A percentile compares a stretch with the other conserved stretches of the same genome.
Evolutionary conservation across 495 filamentous ascomycete genomes (phyloP).

Genomic region (Aspergillus avenaceus): DNA sequence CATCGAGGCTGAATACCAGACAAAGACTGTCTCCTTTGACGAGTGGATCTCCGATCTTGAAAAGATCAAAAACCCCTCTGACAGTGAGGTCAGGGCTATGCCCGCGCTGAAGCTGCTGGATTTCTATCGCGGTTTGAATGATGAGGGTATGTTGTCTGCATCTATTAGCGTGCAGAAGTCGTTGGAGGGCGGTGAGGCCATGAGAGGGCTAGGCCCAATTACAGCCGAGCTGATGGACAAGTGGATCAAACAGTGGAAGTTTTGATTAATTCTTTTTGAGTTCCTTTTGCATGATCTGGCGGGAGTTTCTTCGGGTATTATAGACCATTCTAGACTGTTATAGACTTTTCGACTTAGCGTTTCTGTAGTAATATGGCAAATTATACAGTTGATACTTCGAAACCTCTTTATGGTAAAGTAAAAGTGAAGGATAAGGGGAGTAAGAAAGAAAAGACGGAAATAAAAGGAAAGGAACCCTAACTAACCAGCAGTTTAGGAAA

Average conservation of each 20-base stretch:
- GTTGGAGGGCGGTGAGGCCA: conserved; percentile 14
- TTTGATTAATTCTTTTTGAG: neutral
- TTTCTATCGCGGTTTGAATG: conserved; percentile 17
- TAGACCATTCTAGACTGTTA: too few relatives aligned
- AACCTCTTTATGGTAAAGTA: too few relatives aligned
- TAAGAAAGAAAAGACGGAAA: too few relatives aligned
- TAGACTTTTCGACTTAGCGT: too few relatives aligned
- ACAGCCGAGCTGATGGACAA: conserved; percentile 14
- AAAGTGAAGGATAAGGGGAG: too few relatives aligned
- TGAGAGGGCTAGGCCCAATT: conserved; percentile 14
- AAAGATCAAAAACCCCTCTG: conserved; percentile 1
- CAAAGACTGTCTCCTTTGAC: conserved; percentile 6
- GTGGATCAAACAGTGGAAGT: conserved; percentile 22
- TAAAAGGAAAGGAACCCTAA: too few relatives aligned
- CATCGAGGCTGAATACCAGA: conserved; percentile 1
- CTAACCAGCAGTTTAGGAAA: too few relatives aligned
- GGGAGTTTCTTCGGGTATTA: too few relatives aligned
- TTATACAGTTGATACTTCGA: too few relatives aligned
- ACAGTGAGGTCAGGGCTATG: conserved; percentile 8
- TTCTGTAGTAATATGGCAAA: too few relatives aligned
- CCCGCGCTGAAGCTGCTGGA: conserved; percentile 25
- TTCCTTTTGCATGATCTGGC: neutral
- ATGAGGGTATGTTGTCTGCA: conserved; percentile 4
- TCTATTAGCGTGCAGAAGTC: conserved; percentile 7
- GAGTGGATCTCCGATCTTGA: conserved; percentile 19